Conservation (phyloP, 2,329 filamentous ascomycete species). For the Akanthomyces muscarius region DNA sequence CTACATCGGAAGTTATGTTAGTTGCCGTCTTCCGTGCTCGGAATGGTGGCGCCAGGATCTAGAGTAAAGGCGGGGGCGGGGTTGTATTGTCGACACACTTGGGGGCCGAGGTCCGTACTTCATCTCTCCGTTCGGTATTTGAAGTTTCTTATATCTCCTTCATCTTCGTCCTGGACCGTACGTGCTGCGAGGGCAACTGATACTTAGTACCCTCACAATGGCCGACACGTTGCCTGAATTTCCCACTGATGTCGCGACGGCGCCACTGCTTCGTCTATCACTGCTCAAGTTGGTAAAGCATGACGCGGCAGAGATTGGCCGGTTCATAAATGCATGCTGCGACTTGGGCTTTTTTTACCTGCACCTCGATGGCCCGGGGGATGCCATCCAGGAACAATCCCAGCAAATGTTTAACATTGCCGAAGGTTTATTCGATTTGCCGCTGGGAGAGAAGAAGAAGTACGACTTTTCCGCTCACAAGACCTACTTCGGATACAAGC, state of each 20-base stretch:
- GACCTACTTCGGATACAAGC: conserved; percentile 16
- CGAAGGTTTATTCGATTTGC: conserved; percentile 6
- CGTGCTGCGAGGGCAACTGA: too few species aligned
- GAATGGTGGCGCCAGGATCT: neutral
- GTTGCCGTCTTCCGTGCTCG: too few species aligned
- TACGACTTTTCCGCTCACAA: conserved; percentile 8
- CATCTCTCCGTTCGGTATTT: too few species aligned
- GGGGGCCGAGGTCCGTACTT: neutral
- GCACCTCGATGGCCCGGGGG: neutral
- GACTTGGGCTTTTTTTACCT: conserved; percentile 16
- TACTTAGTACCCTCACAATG: neutral
- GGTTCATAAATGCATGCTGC: conserved; percentile 2
- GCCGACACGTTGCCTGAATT: neutral
- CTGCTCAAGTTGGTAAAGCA: conserved; percentile 2
- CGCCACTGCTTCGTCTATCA: conserved; percentile 10
- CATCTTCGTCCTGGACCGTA: too few species aligned
- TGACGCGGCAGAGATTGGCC: neutral
- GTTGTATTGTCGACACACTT: neutral
- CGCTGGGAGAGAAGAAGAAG: conserved; percentile 10
- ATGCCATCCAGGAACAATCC: neutral
- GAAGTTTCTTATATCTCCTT: too few species aligned
- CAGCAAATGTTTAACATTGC: neutral
- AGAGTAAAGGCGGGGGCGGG: neutral
- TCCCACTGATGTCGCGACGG: conserved; percentile 9
- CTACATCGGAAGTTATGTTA: too few species aligned